These are phyloP conservation scores for Scleroderma bovista DNA, from an alignment of 768 basidiomycete genomes.

Conservation along the genomic window DNA sequence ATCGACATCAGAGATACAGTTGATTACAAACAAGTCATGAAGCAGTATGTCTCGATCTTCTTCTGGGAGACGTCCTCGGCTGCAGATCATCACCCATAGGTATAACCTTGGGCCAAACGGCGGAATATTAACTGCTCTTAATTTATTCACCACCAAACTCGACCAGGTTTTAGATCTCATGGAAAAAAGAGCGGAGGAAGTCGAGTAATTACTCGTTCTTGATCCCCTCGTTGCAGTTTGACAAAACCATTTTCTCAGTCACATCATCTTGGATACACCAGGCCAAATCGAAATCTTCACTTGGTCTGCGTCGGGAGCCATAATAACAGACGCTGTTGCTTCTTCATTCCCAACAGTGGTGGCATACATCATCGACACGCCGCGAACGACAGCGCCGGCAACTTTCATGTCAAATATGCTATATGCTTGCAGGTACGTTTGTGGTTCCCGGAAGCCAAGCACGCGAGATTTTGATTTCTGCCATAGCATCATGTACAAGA, in stretches of 20 bases:
- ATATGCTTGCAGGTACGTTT: conserved; percentile 86
- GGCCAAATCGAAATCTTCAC: conserved; percentile 99
- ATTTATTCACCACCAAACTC: conserved; percentile 97
- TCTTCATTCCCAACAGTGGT: conserved; percentile 90
- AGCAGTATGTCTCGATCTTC: conserved; percentile 68
- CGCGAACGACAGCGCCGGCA: conserved; percentile 87
- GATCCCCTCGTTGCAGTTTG: neutral
- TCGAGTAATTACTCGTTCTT: conserved; percentile 60
- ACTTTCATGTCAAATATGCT: conserved; percentile 99
- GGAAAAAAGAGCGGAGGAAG: conserved; percentile 82
- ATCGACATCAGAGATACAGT: conserved; percentile 98
- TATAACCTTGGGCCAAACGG: conserved; percentile 99
- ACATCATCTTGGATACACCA: conserved; percentile 94
- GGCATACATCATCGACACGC: conserved; percentile 97
- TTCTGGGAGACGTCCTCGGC: neutral
- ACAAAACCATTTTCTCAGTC: conserved; percentile 39
- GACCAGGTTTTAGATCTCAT: conserved; percentile 91
- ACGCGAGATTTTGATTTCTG: neutral
- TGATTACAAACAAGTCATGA: conserved; percentile 98
- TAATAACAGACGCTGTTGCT: conserved; percentile 96
- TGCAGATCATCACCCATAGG: conserved; percentile 36
- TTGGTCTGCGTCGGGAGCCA: conserved; percentile 98
- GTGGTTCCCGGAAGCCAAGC: conserved; percentile 2
- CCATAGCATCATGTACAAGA: conserved; percentile 91
- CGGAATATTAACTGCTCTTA: conserved; percentile 93